These are phyloP conservation scores for Magnusiomyces sp. DNA, from an alignment of 1,139 yeast species.

Conservation along the genomic window DNA sequence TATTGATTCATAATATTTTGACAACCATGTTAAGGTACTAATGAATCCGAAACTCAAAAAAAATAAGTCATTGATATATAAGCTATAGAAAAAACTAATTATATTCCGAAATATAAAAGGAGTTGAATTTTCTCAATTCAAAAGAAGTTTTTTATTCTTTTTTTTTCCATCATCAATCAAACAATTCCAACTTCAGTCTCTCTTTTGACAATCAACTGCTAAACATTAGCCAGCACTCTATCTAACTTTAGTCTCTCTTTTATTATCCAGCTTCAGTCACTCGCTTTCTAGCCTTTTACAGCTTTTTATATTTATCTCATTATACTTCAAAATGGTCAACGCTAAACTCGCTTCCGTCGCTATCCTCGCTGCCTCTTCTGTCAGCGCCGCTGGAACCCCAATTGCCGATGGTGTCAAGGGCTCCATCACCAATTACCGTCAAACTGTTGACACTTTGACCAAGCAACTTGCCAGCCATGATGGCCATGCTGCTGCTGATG, in stretches of 20 bases:
- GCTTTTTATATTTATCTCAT: not conserved
- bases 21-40: too few relatives aligned
- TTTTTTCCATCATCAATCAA: not conserved
- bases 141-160: constrained; percentile 5
- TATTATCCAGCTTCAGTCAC: not conserved
- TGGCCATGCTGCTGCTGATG: constrained; percentile 19
- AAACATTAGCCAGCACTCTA: too few relatives aligned
- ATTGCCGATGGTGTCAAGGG: constrained; percentile 16
- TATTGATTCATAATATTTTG: too few relatives aligned
- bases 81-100: too few relatives aligned
- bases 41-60: too few relatives aligned
- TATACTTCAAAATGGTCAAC: constrained; percentile 7
- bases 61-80: too few relatives aligned
- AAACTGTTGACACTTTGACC: constrained; percentile 18
- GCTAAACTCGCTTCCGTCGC: constrained; percentile 3
- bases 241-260: too few relatives aligned
- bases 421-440: constrained; percentile 20
- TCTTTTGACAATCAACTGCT: not conserved
- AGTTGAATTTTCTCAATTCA: too few relatives aligned
- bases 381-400: not conserved
- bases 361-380: constrained; percentile 1
- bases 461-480: constrained; percentile 15
- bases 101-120: too few relatives aligned
- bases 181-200: not conserved
- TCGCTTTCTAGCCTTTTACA: not conserved